Evolutionary conservation across 148 eudicot species (phyloP), one percentile per base, ranked within the genome.

Genomic region (Nyssa sinensis): DNA sequence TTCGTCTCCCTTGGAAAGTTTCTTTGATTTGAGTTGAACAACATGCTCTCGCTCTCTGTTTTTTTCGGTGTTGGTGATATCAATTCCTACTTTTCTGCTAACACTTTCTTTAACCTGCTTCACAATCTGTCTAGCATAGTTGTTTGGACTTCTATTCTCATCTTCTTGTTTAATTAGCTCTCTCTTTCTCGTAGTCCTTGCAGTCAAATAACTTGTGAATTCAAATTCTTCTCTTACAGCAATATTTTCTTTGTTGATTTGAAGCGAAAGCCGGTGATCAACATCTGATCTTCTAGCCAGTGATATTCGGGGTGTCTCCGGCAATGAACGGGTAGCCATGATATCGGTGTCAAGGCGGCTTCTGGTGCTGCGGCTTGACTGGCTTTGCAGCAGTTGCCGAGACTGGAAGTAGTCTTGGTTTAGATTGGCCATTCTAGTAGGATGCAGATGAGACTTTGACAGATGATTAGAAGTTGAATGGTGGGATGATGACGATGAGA

Each of bases 21-120:
- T 91, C 64, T 82, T 89, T 11, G 75, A 71, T 41, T 88, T 88
- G 62, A 72, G 73, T 21, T 78, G 29, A 61, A 81, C 65, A 30
- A 88, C 81, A 72, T 80, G 72, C 28, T 84, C 85, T 34, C n/a
- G n/a, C n/a, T 73, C 84, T 39, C 73, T 80, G 61, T 67, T 79
- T 25, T 49, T 74, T 35, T 78, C 30, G 7, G 79, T 86, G 65
- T 94, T 94, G 24, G 92, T 94, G n/a, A 94, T 87, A 51, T 94
- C 95, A 14, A 57, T 53, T 4, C 98, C 95, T 72, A 86, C 83
- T 81, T 81, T 92, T 61, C 89, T 79, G 51, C 86, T 80, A 4
- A 87, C 90, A 60, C 76, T 84, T 77, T 90, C 97, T 73, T 65
- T 90, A 1, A 82, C 91, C 62, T 88, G 97, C 81, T 87, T 90